Evolutionary conservation across 352 stramenopile species (phyloP), one percentile per base, ranked within the genome.

Genomic region (Globisporangium emineosum): DNA sequence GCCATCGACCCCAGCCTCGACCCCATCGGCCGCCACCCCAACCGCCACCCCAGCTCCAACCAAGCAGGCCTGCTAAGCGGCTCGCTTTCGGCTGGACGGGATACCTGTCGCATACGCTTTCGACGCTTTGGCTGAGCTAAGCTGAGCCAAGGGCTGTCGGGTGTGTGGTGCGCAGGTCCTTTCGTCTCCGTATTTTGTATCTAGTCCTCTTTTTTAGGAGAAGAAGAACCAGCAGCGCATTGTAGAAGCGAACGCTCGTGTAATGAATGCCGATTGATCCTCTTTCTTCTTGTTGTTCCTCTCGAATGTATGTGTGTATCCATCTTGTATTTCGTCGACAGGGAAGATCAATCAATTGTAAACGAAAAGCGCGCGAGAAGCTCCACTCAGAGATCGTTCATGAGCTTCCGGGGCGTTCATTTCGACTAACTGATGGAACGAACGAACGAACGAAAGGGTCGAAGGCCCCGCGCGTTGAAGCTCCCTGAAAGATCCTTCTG

Each of bases 61-160:
- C 51, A 60, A 60, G 54, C 5, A 12, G 9, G 54, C 35, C 33
- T 60, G 54, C 54, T 60, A 60, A 60, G 54, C 54, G 54, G 32
- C 52, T 59, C 40, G 40, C 33, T 40, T 12, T 23, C 49, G 49
- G 49, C 51, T 57, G 49, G 49, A 55, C 49, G 49, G 40, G 40
- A 17, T 47, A 47, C 40, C 40, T 47, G 40, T 47, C 6, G 40
- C 40, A 10, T 47, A 5, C 5, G 29, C 29, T 6, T 12, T n/a
- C 19, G 7, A 23, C 40, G 40, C 17, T 47, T 47, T 47, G 17
- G 40, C 17, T 47, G 17, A 47, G 17, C 17, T 32, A 5, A 32
- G 29, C 29, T 32, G 29, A 37, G 5, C 17, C 19, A 45, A 45
- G 37, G 5, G 40, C 15, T 10, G 7, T 47, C 40, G 40, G 19